phyloP scores from a whole-genome alignment of 345 rosid species.

The Eutrema japonicum region DNA sequence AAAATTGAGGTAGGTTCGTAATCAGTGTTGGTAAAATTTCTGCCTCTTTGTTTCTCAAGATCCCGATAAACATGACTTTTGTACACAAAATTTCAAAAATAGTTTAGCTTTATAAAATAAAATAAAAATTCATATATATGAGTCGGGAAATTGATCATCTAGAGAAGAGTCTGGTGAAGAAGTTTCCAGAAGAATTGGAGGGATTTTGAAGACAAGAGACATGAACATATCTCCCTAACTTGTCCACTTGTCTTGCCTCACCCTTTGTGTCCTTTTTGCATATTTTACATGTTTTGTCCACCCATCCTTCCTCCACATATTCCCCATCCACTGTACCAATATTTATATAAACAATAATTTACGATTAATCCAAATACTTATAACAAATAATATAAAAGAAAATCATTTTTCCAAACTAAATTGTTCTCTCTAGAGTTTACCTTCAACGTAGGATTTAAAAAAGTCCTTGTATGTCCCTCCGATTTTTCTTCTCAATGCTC shows the following conservation, averaged over 20 bases:
- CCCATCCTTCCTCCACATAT: conserved; percentile 77
- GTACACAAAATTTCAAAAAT: conserved; percentile 24
- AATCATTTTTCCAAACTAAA: neutral
- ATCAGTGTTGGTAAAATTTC: too few species aligned
- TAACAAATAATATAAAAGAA: neutral
- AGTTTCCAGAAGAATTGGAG: conserved; percentile 60
- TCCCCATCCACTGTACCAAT: conserved; percentile 67
- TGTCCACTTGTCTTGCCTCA: conserved; percentile 79
- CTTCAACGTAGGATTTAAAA: conserved; percentile 88
- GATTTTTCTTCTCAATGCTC: conserved; percentile 88
- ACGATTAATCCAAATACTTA: neutral
- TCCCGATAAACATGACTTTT: too few species aligned
- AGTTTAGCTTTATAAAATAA: conserved; percentile 7
- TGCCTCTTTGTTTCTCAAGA: too few species aligned
- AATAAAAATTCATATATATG: conserved; percentile 13
- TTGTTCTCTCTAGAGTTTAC: conserved; percentile 42
- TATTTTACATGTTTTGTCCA: conserved; percentile 87
- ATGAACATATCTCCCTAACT: conserved; percentile 74
- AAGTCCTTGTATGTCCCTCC: conserved; percentile 96
- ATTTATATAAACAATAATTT: neutral
- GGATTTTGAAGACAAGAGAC: conserved; percentile 68
- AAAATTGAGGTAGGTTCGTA: too few species aligned
- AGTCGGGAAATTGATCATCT: conserved; percentile 38
- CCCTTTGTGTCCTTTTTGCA: conserved; percentile 88
- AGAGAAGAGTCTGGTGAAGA: conserved; percentile 73